Conservation (phyloP, 345 rosid species). For the Geranium rotundifolium region DNA sequence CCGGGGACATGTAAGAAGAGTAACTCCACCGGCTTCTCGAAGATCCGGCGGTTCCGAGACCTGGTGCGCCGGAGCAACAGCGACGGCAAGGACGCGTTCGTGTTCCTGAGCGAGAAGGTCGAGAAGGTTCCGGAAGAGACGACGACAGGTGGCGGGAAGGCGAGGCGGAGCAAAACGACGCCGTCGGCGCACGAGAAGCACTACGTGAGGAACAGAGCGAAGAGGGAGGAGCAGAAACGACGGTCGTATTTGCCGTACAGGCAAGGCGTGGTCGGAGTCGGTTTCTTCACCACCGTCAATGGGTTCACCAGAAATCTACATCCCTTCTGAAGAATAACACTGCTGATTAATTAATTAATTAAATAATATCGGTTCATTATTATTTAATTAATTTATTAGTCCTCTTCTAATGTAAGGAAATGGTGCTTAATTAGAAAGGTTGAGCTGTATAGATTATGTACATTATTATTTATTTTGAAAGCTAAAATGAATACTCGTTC, state of each 20-base stretch:
- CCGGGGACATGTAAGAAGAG: conserved; percentile 46
- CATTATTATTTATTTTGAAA: too few relatives aligned
- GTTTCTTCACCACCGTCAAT: conserved; percentile 29
- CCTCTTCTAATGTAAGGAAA: too few relatives aligned
- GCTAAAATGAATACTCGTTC: too few relatives aligned
- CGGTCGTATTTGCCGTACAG: conserved; percentile 58
- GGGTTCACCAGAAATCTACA: conserved; percentile 14
- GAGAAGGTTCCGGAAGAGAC: not conserved
- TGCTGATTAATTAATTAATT: not conserved
- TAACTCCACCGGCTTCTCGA: conserved; percentile 50
- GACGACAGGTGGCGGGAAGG: conserved; percentile 3
- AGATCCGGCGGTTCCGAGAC: conserved; percentile 40
- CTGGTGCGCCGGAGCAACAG: conserved; percentile 33
- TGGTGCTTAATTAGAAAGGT: too few relatives aligned
- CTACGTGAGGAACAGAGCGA: conserved; percentile 38
- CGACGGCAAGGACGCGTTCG: conserved; percentile 54
- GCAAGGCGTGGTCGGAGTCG: conserved; percentile 29
- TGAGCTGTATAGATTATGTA: not conserved
- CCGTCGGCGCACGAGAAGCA: conserved; percentile 25
- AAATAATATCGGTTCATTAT: not conserved
- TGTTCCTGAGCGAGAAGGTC: conserved; percentile 21
- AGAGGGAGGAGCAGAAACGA: conserved; percentile 41
- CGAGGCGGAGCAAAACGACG: conserved; percentile 1
- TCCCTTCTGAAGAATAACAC: conserved; percentile 6
- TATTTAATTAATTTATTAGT: not conserved